Evolutionary conservation across 257 asterid genomes (phyloP), one percentile per base, ranked within the genome.

Genomic region (Penstemon eatonii): DNA sequence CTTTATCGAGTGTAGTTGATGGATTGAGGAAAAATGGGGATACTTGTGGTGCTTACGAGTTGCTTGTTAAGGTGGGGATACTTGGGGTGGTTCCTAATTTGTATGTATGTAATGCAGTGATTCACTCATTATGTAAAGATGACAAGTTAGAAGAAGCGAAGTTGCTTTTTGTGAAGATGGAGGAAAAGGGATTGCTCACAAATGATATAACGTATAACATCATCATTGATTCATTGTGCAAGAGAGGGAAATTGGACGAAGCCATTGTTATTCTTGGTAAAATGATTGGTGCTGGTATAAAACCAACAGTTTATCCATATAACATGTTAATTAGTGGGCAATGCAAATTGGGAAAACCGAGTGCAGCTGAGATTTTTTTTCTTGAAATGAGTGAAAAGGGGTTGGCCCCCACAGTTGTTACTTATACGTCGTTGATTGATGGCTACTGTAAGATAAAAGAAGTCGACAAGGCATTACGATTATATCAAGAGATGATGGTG

Each of bases 341-440:
- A 37, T 90, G 97, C 85, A 88, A 83, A 78, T 73, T 79, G 71
- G 92, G 95, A 40, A 82, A 85, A 40, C 56, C 79, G 63, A 59
- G 60, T 54, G 83, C 74, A 25, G 99, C 97, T 6, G 84, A 75
- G 70, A 72, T 42, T 8, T 62, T 83, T 49, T 76, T 85, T 76
- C 68, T 73, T 19, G 90, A 88, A 64, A 83, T 86, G 86, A 78
- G 70, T 37, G 70, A 68, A 43, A 88, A 73, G 70, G 97, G 96
- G 53, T 39, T 88, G 71, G 53, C 52, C 64, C 96, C 94, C n/a
- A 89, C 86, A 45, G 97, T 88, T 64, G 95, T 93, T 51, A 90
- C 97, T 4, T 93, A 90, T 65, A 93, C 96, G 4, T 86, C 96
- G 38, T 78, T 93, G 81, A 85, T 93, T 44, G 96, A 85, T 69